phyloP scores from a whole-genome alignment of 306 rosid genomes.

The Acacia acuminata region DNA sequence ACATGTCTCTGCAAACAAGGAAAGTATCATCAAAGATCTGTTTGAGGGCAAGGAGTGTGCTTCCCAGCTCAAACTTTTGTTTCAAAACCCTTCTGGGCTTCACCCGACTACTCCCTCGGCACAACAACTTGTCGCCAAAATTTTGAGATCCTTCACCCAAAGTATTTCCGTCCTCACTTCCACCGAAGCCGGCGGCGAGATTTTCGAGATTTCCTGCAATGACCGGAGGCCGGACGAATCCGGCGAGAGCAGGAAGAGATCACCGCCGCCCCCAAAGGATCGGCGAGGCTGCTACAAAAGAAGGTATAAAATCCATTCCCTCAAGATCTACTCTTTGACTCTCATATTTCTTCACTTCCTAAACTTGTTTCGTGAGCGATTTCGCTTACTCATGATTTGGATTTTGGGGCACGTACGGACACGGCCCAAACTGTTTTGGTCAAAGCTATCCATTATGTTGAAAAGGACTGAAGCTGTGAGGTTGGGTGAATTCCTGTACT shows the following conservation, averaged over 20 bases:
- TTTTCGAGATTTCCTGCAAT: conserved; percentile 29
- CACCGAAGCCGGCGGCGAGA: conserved; percentile 6
- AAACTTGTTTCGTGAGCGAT: background rate
- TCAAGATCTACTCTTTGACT: conserved; percentile 21
- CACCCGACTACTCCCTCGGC: conserved; percentile 31
- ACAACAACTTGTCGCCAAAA: conserved; percentile 36
- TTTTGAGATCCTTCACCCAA: conserved; percentile 41
- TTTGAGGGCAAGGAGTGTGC: conserved; percentile 48
- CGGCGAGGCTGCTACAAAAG: conserved; percentile 74
- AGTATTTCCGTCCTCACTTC: conserved; percentile 46
- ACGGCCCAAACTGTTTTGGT: background rate
- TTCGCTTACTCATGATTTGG: conserved; percentile 20
- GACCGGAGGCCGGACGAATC: conserved; percentile 52
- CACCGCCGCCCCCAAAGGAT: conserved; percentile 38
- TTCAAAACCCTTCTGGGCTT: conserved; percentile 29
- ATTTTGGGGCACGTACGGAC: conserved; percentile 42
- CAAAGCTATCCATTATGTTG: background rate
- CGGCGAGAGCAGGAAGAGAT: conserved; percentile 49
- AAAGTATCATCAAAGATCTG: conserved; percentile 37
- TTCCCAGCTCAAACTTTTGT: conserved; percentile 45
- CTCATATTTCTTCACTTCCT: background rate
- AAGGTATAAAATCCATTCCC: conserved; percentile 48
- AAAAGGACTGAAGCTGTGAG: background rate
- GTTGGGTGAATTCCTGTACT: background rate
- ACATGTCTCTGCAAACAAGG: background rate